Base-by-base conservation (phyloP, 768 basidiomycete species). In the Hortiboletus flavorubellus region DNA sequence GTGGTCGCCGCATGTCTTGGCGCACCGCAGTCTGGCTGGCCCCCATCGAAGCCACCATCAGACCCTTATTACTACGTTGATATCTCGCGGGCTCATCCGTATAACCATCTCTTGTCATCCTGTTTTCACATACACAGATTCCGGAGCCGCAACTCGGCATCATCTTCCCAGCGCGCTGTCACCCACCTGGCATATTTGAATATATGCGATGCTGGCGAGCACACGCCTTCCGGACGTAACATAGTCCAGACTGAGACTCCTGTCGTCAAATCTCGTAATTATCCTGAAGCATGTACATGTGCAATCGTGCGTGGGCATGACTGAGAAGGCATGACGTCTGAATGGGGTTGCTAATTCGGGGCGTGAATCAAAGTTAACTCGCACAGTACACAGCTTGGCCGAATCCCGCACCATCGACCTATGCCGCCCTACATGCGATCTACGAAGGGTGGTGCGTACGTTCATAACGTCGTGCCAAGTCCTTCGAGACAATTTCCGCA, bases 401-500 rank as follows among this genome's bases (percentile, higher is more conserved):
- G 39, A 54, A 43, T 33, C 53, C 46, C 52, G 47, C 30, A 50
- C 51, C 34, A 49, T 48, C 15, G 42, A 21, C 33, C 21, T 48
- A 40, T 41, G 23, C 63, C 61, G 60, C 58, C 51, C 51, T 60
- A 63, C 30, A 8, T 53, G 54, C 60, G 63, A 58, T 51, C 54
- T 46, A 35, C 46, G 46, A 49, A 31, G 41, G 23, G 18, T 54
- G 26, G 53, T 59, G 29, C 48, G 43, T 29, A 44, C 49, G 30
- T 50, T 54, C 57, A 56, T 59, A 47, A 34, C 63, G 48, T 58
- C 55, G 44, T 54, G 48, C 37, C 58, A 56, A 49, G 63, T 29
- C 2, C 44, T 57, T 57, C 59, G 40, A 55, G 46, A 33, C 55
- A 63, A 61, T 66, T 55, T 60, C 65, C 65, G 61, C 58, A 66